phyloP scores from a whole-genome alignment of 2,329 filamentous ascomycete genomes.

The Plectosphaerella cucumerina region DNA sequence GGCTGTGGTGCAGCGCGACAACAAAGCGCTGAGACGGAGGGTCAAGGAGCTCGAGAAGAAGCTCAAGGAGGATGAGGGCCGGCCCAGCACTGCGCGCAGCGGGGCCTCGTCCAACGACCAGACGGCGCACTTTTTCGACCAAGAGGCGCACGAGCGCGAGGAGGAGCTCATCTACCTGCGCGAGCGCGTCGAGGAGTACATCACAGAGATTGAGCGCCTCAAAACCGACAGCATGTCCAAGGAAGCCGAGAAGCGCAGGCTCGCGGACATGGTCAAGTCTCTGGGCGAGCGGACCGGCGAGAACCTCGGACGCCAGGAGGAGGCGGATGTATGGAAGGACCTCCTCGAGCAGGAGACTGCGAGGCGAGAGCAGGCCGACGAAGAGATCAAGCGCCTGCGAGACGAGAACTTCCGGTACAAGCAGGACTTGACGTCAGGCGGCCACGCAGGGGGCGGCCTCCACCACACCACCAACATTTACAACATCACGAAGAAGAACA shows the following conservation, averaged over 20 bases:
- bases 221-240: conserved; percentile 72
- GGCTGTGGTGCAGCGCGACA: conserved; percentile 85
- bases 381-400: conserved; percentile 77
- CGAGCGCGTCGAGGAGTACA: conserved; percentile 80
- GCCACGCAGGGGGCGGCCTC: conserved; percentile 24
- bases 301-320: conserved; percentile 51
- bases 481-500: conserved; percentile 55
- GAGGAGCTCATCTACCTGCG: conserved; percentile 82
- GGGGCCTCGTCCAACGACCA: conserved; percentile 53
- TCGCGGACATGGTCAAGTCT: conserved; percentile 71
- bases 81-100: conserved; percentile 57
- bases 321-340: conserved; percentile 89
- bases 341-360: conserved; percentile 88
- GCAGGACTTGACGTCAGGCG: conserved; percentile 43
- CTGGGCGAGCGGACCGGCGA: conserved; percentile 46
- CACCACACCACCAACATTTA: conserved; percentile 64
- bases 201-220: conserved; percentile 78
- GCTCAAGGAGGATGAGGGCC: conserved; percentile 60
- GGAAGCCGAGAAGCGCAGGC: conserved; percentile 80
- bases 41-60: conserved; percentile 85
- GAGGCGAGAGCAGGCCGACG: conserved; percentile 82
- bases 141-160: conserved; percentile 66
- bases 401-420: conserved; percentile 78
- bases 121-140: conserved; percentile 51
- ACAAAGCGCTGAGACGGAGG: conserved; percentile 74